Evolutionary conservation across 2,329 filamentous ascomycete species (phyloP).

Genomic region (Ciborinia camelliae): DNA sequence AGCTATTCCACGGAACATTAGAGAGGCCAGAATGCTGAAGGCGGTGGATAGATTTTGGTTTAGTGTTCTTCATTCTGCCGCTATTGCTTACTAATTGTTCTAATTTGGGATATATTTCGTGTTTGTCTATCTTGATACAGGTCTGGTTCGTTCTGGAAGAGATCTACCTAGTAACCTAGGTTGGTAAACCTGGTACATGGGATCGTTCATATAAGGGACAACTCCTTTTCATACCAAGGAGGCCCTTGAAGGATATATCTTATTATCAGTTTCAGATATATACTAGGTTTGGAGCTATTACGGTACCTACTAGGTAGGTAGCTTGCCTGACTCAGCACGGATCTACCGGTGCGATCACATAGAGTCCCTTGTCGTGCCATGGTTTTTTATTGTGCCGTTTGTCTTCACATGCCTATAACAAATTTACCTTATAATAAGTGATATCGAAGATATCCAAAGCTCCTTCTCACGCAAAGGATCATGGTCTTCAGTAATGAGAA

Average conservation of each 20-base stretch:
- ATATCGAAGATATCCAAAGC: neutral
- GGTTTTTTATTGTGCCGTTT: neutral
- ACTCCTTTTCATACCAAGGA: neutral
- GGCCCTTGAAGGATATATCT: neutral
- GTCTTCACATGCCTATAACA: neutral
- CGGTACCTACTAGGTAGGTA: conserved; percentile 8
- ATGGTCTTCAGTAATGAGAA: conserved; percentile 3
- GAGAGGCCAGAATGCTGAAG: conserved; percentile 10
- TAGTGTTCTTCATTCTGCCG: neutral
- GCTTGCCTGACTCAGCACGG: conserved; percentile 16
- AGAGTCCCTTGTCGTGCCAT: neutral
- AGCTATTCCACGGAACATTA: neutral
- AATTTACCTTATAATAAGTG: neutral
- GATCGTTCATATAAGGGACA: neutral
- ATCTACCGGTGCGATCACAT: neutral
- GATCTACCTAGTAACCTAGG: neutral
- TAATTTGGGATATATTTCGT: neutral
- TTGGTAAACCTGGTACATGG: no score
- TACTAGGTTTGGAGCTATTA: conserved; percentile 1
- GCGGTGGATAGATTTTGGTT: neutral
- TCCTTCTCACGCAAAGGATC: neutral
- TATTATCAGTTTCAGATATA: neutral
- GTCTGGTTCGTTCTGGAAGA: neutral
- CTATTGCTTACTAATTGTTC: conserved; percentile 1
- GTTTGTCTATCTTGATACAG: neutral